Percentiles rank a stretch among this genome's conserved stretches.
Conservation (phyloP, 2,329 filamentous ascomycete genomes). For the Pseudogymnoascus sp. region DNA sequence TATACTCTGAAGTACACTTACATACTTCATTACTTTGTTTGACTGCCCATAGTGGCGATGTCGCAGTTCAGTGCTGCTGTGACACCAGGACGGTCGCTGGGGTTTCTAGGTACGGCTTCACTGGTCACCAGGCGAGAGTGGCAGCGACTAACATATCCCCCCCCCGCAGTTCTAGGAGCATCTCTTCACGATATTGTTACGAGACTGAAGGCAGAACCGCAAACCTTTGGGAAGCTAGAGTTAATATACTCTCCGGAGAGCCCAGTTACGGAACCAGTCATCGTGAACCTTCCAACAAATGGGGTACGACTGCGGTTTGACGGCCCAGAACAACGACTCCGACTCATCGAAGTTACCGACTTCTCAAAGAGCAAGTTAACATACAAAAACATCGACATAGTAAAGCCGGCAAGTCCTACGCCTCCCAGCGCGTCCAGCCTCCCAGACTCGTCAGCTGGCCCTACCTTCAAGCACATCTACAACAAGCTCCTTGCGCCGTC, state of each 20-base stretch:
- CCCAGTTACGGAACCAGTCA: constrained; percentile 67
- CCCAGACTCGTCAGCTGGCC: constrained; percentile 43
- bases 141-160: constrained; percentile 13
- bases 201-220: constrained; percentile 78
- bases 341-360: constrained; percentile 83
- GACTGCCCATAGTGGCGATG: constrained; percentile 20
- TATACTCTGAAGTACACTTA: background rate
- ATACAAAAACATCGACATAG: constrained; percentile 73
- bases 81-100: constrained; percentile 54
- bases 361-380: constrained; percentile 78
- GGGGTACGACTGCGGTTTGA: constrained; percentile 88
- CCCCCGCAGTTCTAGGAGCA: constrained; percentile 65
- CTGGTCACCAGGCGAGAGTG: background rate
- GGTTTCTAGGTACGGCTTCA: constrained; percentile 32
- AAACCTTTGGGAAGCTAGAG: constrained; percentile 74
- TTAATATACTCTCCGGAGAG: constrained; percentile 68
- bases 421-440: constrained; percentile 23
- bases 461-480: constrained; percentile 83
- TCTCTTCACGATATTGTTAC: constrained; percentile 86
- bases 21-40: background rate
- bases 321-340: constrained; percentile 81
- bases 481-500: constrained; percentile 88
- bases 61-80: constrained; percentile 53
- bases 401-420: constrained; percentile 47
- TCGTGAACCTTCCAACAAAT: constrained; percentile 71